Conservation (phyloP, 106 monocot species). For the Platanthera guangdongensis region DNA sequence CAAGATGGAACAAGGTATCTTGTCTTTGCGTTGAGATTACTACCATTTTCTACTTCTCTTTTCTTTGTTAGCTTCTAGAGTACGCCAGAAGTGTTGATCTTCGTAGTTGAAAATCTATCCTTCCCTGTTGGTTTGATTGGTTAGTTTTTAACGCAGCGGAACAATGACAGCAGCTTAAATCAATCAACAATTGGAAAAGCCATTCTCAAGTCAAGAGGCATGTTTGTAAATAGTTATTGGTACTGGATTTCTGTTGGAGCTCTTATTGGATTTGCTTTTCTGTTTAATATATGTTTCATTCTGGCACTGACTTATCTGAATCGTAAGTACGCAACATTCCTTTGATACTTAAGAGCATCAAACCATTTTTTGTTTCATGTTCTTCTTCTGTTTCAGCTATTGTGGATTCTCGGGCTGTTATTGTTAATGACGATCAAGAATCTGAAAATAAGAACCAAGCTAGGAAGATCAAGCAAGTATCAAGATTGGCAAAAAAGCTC, state of each 20-base stretch:
- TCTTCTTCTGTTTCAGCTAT: too few relatives aligned
- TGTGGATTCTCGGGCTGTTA: too few relatives aligned
- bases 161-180: slow-evolving; percentile 39
- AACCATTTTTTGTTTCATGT: too few relatives aligned
- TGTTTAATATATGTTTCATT: slow-evolving; percentile 54
- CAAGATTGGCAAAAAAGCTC: too few relatives aligned
- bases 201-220: slow-evolving; percentile 59
- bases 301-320: slow-evolving; percentile 47
- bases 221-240: slow-evolving; percentile 42
- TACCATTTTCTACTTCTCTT: background rate
- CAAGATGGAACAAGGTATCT: slow-evolving; percentile 38
- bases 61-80: slow-evolving; percentile 30
- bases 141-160: slow-evolving; percentile 36
- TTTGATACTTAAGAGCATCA: too few relatives aligned
- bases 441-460: too few relatives aligned
- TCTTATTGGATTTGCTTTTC: slow-evolving; percentile 40
- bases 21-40: background rate
- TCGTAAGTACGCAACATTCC: slow-evolving; percentile 13
- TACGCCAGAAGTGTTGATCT: slow-evolving; percentile 14
- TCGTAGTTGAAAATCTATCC: slow-evolving; percentile 14
- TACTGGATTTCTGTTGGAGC: slow-evolving; percentile 71
- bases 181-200: slow-evolving; percentile 63
- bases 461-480: too few relatives aligned
- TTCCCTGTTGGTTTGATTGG: background rate
- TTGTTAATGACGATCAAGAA: too few relatives aligned